Evolutionary conservation across 176 grass and related monocot genomes (phyloP).

Genomic region (Rhynchospora tenuis): DNA sequence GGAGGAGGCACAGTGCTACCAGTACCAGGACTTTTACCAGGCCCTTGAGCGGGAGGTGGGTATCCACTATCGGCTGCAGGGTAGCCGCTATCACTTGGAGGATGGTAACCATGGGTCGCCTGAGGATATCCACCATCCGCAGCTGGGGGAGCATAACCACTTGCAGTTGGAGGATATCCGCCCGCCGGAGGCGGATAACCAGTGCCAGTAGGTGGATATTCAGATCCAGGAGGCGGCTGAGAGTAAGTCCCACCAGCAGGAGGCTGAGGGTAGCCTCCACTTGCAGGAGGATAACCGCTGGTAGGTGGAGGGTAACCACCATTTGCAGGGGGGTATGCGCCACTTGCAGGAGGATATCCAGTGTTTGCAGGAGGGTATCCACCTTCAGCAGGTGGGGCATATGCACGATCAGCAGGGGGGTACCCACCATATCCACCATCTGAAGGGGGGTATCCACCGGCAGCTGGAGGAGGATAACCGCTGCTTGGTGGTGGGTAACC

Average conservation of each 20-base stretch:
- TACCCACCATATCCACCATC: slow-evolving; percentile 23
- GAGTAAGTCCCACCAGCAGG: background rate
- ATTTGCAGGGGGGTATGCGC: slow-evolving; percentile 3
- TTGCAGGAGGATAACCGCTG: slow-evolving; percentile 11
- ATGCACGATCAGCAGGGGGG: background rate
- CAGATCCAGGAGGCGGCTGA: background rate
- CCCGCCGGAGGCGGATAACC: background rate
- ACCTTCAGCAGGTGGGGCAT: slow-evolving; percentile 14
- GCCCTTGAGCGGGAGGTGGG: slow-evolving; percentile 14
- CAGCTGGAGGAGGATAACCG: slow-evolving; percentile 10
- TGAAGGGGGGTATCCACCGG: slow-evolving; percentile 18
- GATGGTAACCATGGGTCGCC: background rate
- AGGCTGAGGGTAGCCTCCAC: background rate
- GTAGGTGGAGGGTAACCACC: background rate
- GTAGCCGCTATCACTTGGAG: background rate
- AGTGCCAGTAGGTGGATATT: slow-evolving; percentile 7
- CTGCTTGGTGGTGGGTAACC: slow-evolving; percentile 5
- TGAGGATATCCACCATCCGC: background rate
- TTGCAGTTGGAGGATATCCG: slow-evolving; percentile 22
- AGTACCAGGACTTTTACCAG: slow-evolving; percentile 5
- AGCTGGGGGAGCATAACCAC: slow-evolving; percentile 6
- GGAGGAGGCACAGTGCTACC: background rate
- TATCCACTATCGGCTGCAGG: slow-evolving; percentile 17
- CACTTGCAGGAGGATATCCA: slow-evolving; percentile 7
- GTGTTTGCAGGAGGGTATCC: slow-evolving; percentile 6